Conservation (phyloP, 1,139 yeast species). For the Arxiozyma telluris region DNA sequence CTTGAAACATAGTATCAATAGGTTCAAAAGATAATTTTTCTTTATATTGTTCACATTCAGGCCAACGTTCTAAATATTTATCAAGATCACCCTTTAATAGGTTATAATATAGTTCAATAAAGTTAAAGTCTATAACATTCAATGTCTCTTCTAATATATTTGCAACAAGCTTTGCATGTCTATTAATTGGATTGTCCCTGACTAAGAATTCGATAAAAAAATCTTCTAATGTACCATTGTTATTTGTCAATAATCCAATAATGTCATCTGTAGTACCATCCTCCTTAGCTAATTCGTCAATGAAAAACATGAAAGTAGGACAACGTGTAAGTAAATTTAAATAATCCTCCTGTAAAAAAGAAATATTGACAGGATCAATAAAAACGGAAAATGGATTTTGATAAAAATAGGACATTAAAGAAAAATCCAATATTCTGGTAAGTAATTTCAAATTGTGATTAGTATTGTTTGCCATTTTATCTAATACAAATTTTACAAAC, state of each 20-base stretch:
- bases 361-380: slow-evolving; percentile 32
- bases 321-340: slow-evolving; percentile 36
- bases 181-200: slow-evolving; percentile 29
- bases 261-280: slow-evolving; percentile 24
- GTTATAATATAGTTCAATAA: slow-evolving; percentile 27
- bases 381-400: slow-evolving; percentile 55
- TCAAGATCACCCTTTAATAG: slow-evolving; percentile 22
- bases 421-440: slow-evolving; percentile 50
- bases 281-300: slow-evolving; percentile 30
- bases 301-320: slow-evolving; percentile 38
- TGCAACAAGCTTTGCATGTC: slow-evolving; percentile 25
- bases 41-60: slow-evolving; percentile 15
- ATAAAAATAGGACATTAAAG: slow-evolving; percentile 63
- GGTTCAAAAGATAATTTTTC: slow-evolving; percentile 24
- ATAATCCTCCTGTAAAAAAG: slow-evolving; percentile 31
- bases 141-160: slow-evolving; percentile 20
- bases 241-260: slow-evolving; percentile 20
- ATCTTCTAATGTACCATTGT: slow-evolving; percentile 20
- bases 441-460: slow-evolving; percentile 27
- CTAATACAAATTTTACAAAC: slow-evolving; percentile 25
- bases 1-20: slow-evolving; percentile 28
- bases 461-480: slow-evolving; percentile 28
- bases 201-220: slow-evolving; percentile 29
- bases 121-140: slow-evolving; percentile 22
- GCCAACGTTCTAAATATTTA: slow-evolving; percentile 22